A percentile compares a stretch with the other conserved stretches of the same genome.
phyloP scores from a whole-genome alignment of 176 grass and related monocot genomes.

The Paspalum notatum region DNA sequence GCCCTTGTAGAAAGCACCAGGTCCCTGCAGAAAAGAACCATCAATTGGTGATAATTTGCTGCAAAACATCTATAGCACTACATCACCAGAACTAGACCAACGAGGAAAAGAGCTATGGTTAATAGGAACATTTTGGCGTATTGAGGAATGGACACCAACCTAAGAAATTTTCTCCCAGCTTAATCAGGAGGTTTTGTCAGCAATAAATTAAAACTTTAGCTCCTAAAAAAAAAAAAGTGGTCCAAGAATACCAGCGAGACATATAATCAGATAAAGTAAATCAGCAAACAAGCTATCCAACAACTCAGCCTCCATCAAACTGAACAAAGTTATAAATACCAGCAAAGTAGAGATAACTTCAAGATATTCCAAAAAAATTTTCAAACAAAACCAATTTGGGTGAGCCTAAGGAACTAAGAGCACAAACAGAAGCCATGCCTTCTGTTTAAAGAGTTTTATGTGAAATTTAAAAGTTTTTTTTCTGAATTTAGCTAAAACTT shows the following conservation, averaged over 20 bases:
- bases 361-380: neutral
- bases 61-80: neutral
- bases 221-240: neutral
- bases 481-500: no score
- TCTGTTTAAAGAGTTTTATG: neutral
- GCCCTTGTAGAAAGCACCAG: conserved; percentile 83
- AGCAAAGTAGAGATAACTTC: neutral
- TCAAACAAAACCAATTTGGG: neutral
- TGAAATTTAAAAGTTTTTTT: neutral
- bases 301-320: neutral
- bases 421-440: neutral
- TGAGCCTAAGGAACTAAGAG: neutral
- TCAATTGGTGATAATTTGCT: conserved; percentile 12
- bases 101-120: conserved; percentile 4
- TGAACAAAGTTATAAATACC: neutral
- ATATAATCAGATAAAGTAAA: neutral
- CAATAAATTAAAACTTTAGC: neutral
- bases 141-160: neutral
- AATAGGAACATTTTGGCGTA: neutral
- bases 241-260: no score
- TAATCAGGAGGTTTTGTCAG: neutral
- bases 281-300: neutral
- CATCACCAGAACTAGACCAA: neutral
- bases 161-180: neutral
- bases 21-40: conserved; percentile 54